phyloP scores from a whole-genome alignment of 1,284 basidiomycete species.

The Cutaneotrichosporon mucoides region DNA sequence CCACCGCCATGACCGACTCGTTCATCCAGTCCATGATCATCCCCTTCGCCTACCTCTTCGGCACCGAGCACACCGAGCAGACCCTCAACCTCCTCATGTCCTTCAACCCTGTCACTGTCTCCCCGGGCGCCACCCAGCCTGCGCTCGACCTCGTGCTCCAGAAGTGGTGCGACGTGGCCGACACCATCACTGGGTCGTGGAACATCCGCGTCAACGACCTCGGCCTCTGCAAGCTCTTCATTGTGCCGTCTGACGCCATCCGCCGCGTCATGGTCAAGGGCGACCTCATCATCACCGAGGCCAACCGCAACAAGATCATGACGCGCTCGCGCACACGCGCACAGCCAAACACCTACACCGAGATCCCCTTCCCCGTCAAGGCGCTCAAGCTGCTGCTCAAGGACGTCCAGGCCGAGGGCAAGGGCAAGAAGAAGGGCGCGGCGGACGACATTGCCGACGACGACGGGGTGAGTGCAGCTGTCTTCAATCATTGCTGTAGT shows the following conservation, averaged over 20 bases:
- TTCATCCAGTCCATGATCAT: constrained; percentile 80
- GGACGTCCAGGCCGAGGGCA: constrained; percentile 63
- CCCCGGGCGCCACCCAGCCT: constrained; percentile 53
- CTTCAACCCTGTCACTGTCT: constrained; percentile 49
- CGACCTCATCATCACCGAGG: constrained; percentile 78
- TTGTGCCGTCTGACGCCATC: constrained; percentile 62
- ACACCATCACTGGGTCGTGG: constrained; percentile 93
- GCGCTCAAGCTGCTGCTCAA: constrained; percentile 82
- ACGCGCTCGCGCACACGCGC: constrained; percentile 84
- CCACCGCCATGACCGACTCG: constrained; percentile 75
- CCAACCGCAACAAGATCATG: constrained; percentile 84
- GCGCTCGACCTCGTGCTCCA: constrained; percentile 72
- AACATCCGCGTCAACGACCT: constrained; percentile 74
- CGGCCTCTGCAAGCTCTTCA: constrained; percentile 73
- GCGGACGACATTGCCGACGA: constrained; percentile 69
- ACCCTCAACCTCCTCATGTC: constrained; percentile 70
- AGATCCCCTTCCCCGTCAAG: constrained; percentile 82
- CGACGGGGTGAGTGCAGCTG: constrained; percentile 47
- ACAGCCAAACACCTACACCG: constrained; percentile 78
- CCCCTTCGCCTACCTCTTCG: constrained; percentile 86
- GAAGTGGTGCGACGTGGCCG: constrained; percentile 90
- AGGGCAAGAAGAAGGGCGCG: constrained; percentile 55
- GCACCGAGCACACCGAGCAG: constrained; percentile 69
- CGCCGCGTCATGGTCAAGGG: constrained; percentile 74
- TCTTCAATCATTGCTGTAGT: neutral